These are phyloP conservation scores for Phytophthora palmivora DNA, from an alignment of 352 stramenopile genomes.

Conservation along the genomic window DNA sequence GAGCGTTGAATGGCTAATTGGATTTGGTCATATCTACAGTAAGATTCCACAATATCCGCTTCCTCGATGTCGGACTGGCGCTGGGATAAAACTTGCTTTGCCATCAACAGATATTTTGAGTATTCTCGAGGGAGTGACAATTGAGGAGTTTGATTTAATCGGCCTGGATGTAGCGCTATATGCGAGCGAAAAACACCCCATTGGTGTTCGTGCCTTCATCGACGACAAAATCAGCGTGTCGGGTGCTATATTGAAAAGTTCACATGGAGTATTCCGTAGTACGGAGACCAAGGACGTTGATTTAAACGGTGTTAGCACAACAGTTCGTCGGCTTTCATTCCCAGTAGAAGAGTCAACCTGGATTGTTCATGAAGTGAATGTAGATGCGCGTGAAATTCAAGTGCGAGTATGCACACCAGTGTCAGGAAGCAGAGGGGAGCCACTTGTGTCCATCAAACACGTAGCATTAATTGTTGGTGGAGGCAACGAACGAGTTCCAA, in stretches of 20 bases:
- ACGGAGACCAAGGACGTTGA: background rate
- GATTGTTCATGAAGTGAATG: conserved; percentile 52
- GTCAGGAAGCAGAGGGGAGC: conserved; percentile 70
- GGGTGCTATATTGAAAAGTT: conserved; percentile 44
- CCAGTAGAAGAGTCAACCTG: conserved; percentile 33
- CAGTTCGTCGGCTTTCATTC: conserved; percentile 36
- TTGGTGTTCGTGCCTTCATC: conserved; percentile 74
- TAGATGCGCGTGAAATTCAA: conserved; percentile 65
- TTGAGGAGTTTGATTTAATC: conserved; percentile 69
- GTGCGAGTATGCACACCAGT: conserved; percentile 68
- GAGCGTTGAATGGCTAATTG: conserved; percentile 79
- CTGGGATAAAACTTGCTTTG: background rate
- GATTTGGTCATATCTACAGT: conserved; percentile 58
- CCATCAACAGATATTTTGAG: conserved; percentile 18
- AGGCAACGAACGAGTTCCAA: conserved; percentile 32
- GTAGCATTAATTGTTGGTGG: conserved; percentile 62
- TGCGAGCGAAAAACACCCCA: conserved; percentile 67
- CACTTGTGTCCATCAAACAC: conserved; percentile 65
- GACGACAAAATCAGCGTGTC: conserved; percentile 64
- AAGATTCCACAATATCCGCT: conserved; percentile 39
- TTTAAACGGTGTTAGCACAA: conserved; percentile 4
- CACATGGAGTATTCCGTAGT: conserved; percentile 34
- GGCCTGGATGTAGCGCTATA: conserved; percentile 78
- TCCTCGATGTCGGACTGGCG: conserved; percentile 20
- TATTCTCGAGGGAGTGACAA: conserved; percentile 49